Conservation (phyloP, 768 basidiomycete species). For the Paxillus involutus region DNA sequence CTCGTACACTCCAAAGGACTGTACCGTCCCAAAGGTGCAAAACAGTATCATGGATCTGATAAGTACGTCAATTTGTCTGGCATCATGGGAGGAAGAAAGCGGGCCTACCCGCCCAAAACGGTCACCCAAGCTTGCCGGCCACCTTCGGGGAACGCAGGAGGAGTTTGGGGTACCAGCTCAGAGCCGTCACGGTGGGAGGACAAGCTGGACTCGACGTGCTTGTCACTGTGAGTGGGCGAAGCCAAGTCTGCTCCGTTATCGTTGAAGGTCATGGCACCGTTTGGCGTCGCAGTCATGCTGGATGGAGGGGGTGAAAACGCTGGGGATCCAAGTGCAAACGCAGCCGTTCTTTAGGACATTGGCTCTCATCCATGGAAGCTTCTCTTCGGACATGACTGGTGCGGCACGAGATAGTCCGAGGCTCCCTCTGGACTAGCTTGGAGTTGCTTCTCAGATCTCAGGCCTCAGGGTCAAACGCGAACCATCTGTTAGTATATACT, state of each 20-base stretch:
- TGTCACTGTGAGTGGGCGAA: neutral
- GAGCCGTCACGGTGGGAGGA: neutral
- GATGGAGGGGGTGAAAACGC: neutral
- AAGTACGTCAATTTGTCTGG: neutral
- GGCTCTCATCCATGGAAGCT: neutral
- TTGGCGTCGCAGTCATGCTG: constrained; percentile 6
- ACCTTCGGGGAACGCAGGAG: constrained; percentile 42
- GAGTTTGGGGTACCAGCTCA: neutral
- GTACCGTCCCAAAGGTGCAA: constrained; percentile 49
- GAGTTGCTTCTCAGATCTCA: no score
- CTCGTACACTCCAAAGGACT: constrained; percentile 50
- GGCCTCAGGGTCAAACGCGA: neutral
- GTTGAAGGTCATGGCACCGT: neutral
- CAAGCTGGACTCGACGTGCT: neutral
- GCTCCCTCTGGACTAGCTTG: neutral
- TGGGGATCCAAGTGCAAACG: neutral
- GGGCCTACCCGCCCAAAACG: constrained; percentile 44
- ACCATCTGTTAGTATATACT: neutral
- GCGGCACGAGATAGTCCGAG: constrained; percentile 3
- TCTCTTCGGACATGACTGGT: constrained; percentile 12
- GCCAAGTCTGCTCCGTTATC: neutral
- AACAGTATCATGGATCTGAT: constrained; percentile 43
- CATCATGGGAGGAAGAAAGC: neutral
- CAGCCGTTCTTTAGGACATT: constrained; percentile 13
- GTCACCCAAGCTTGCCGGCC: constrained; percentile 46